phyloP scores from a whole-genome alignment of 805 yeast species.

The Brettanomyces custersianus region DNA sequence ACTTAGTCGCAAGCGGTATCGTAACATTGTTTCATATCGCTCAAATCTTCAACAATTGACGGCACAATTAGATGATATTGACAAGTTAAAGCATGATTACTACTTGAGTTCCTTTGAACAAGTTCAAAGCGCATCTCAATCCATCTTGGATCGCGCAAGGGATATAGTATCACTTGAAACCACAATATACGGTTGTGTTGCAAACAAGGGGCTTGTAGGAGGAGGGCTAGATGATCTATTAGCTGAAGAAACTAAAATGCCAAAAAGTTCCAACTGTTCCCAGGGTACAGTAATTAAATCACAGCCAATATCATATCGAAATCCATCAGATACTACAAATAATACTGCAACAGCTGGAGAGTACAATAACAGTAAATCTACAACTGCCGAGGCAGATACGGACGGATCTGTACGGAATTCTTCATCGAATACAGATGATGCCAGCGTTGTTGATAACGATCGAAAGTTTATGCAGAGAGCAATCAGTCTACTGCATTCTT shows the following conservation, averaged over 20 bases:
- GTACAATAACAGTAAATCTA: background rate
- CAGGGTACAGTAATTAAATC: too few relatives aligned
- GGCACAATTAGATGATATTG: constrained; percentile 70
- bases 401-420: background rate
- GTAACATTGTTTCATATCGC: constrained; percentile 63
- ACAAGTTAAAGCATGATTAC: constrained; percentile 64
- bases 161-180: constrained; percentile 70
- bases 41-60: constrained; percentile 60
- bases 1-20: constrained; percentile 47
- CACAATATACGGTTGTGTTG: constrained; percentile 72
- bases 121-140: constrained; percentile 52
- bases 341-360: too few relatives aligned
- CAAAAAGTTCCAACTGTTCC: too few relatives aligned
- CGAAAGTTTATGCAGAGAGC: constrained; percentile 2
- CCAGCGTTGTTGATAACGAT: constrained; percentile 1
- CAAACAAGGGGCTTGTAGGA: constrained; percentile 79
- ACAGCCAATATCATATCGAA: too few relatives aligned
- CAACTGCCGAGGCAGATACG: background rate
- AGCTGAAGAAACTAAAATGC: constrained; percentile 3
- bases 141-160: constrained; percentile 47
- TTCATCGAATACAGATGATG: background rate
- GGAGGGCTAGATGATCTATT: constrained; percentile 64
- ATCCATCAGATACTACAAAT: background rate
- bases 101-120: constrained; percentile 54
- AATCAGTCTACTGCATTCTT: background rate